Evolutionary conservation across 331 rosid genomes (phyloP), one percentile per base, ranked within the genome.

Genomic region (Pyracantha coccinea): DNA sequence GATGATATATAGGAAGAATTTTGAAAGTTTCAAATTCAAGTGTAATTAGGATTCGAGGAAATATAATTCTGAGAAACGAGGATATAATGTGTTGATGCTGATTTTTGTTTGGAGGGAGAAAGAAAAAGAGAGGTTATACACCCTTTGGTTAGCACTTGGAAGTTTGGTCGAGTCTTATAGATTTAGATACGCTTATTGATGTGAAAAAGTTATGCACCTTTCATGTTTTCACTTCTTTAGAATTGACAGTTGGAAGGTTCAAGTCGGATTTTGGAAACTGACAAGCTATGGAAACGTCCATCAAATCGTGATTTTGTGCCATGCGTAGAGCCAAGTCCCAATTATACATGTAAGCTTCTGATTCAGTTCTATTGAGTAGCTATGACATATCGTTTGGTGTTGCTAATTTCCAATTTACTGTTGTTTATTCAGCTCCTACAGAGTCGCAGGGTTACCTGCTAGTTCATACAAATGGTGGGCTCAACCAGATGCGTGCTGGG

Each of bases 401-500:
- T 29, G 72, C 77, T 68, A 61, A 59, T 62, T 67, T 66, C 41
- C 57, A 55, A 29, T 44, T 31, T 55, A 2, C 27, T 69, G 79
- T 76, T 79, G 70, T 59, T 78, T 28, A 45, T 81, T 69, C 91
- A 95, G 99, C 87, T 77, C 90, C 91, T 47, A 75, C 57, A 5
- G 82, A 88, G 63, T 85, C 96, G 0, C 85, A 57, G 69, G 99
- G 99, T 60, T 95, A 87, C 85, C 97, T 95, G 53, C 86, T 88
- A 32, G 99, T 95, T 61, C 91, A 92, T 81, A 86, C 99, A 3
- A 95, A 95, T 79, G 99, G 99, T 16, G 99, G 99, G 44, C 97
- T 95, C 80, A 95, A 92, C 77, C 99, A 95, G 82, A 95, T 95
- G 99, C 99, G 97, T 72, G 83, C 93, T 59, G 97, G 99, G 97